These are phyloP conservation scores for Candida glucosophila DNA, from an alignment of 1,139 yeast genomes.

Conservation along the genomic window DNA sequence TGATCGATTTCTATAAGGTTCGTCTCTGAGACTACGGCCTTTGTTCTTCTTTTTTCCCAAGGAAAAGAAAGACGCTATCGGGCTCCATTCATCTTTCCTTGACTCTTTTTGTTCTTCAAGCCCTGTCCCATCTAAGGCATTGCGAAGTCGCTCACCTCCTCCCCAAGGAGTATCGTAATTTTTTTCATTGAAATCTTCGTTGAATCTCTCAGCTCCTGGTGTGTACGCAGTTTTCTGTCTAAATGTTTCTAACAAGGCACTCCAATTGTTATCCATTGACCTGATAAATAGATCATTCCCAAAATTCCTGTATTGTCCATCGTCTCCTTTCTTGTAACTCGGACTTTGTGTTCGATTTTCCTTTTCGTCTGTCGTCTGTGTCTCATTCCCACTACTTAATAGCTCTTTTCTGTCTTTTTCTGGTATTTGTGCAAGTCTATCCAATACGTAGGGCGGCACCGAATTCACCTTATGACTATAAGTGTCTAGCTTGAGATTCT, in stretches of 20 bases:
- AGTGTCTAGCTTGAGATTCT: slow-evolving; percentile 17
- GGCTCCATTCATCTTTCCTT: too few species aligned
- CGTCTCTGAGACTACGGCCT: too few species aligned
- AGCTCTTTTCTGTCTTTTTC: slow-evolving; percentile 13
- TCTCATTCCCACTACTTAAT: too few species aligned
- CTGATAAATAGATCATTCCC: slow-evolving; percentile 32
- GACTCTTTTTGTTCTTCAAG: too few species aligned
- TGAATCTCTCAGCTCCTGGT: slow-evolving; percentile 16
- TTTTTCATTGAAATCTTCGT: slow-evolving; percentile 14
- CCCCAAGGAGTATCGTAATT: slow-evolving; percentile 49
- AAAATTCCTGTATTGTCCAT: slow-evolving; percentile 26
- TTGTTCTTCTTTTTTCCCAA: too few species aligned
- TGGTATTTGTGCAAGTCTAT: slow-evolving; percentile 40
- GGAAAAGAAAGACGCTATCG: too few species aligned
- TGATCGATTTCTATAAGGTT: slow-evolving; percentile 33
- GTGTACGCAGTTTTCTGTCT: slow-evolving; percentile 30
- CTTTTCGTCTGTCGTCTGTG: too few species aligned
- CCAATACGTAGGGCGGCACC: slow-evolving; percentile 53
- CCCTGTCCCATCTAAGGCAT: slow-evolving; percentile 42
- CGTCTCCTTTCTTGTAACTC: slow-evolving; percentile 11
- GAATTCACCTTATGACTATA: slow-evolving; percentile 33
- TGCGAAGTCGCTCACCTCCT: slow-evolving; percentile 56
- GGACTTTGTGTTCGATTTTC: too few species aligned
- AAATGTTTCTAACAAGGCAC: slow-evolving; percentile 25
- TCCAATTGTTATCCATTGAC: slow-evolving; percentile 33